Conservation (phyloP, 148 eudicot species). For the Rhododendron ferrugineum region DNA sequence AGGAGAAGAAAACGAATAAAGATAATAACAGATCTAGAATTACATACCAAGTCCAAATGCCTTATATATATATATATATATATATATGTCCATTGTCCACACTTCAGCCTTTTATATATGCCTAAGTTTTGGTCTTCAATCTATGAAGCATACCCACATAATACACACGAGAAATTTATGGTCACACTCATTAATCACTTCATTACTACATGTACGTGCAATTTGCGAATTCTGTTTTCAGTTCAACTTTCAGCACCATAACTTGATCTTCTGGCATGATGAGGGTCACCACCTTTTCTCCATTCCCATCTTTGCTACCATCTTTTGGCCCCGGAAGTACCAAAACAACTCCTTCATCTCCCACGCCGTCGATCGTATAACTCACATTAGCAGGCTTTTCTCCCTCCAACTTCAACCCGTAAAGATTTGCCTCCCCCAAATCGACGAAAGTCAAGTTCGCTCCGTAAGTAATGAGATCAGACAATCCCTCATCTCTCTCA, state of each 20-base stretch:
- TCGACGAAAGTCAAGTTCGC: slow-evolving; percentile 69
- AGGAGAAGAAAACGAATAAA: too few species aligned
- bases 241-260: slow-evolving; percentile 32
- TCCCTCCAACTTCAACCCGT: slow-evolving; percentile 50
- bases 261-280: slow-evolving; percentile 48
- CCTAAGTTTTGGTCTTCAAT: neutral
- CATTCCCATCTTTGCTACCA: slow-evolving; percentile 1
- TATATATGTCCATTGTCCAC: too few species aligned
- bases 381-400: slow-evolving; percentile 33
- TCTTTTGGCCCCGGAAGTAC: slow-evolving; percentile 37
- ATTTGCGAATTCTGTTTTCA: slow-evolving; percentile 32
- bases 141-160: neutral
- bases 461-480: slow-evolving; percentile 61
- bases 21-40: too few species aligned
- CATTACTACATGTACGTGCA: neutral
- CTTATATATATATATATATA: too few species aligned
- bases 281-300: slow-evolving; percentile 46
- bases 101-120: neutral
- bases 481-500: slow-evolving; percentile 30
- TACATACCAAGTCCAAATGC: too few species aligned
- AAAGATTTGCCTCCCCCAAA: slow-evolving; percentile 33
- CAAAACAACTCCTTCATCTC: slow-evolving; percentile 63
- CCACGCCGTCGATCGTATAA: slow-evolving; percentile 48
- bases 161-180: neutral
- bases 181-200: neutral